These are phyloP conservation scores for Raphanus raphanistrum DNA, from an alignment of 345 rosid genomes.

Conservation along the genomic window DNA sequence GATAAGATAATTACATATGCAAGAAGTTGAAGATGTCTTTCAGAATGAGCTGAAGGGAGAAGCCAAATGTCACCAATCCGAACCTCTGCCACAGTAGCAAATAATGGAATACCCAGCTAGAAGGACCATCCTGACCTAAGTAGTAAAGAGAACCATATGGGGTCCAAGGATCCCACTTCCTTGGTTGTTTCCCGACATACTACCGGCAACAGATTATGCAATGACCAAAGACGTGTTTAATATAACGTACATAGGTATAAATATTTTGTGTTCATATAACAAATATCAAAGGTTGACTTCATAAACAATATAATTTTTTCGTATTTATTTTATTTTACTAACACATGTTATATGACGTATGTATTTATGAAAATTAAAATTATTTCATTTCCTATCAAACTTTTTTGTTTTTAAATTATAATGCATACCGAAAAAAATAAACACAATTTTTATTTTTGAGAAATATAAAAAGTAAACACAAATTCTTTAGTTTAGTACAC, in stretches of 20 bases:
- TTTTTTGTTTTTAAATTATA: neutral
- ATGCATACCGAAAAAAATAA: neutral
- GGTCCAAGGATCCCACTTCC: too few relatives aligned
- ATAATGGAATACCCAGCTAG: too few relatives aligned
- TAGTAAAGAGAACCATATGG: too few relatives aligned
- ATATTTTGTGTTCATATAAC: neutral
- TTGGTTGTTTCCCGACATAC: conserved; percentile 7
- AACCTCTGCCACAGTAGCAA: too few relatives aligned
- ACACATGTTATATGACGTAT: neutral
- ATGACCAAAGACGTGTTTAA: neutral
- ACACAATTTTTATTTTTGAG: neutral
- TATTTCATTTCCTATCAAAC: neutral
- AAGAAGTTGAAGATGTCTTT: too few relatives aligned
- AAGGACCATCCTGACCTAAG: too few relatives aligned
- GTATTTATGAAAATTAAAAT: neutral
- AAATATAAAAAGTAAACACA: neutral
- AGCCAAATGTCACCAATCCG: too few relatives aligned
- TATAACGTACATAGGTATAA: neutral
- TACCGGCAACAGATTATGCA: neutral
- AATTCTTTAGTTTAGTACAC: neutral
- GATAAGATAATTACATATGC: too few relatives aligned
- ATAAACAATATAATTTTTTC: neutral
- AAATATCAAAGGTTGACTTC: neutral
- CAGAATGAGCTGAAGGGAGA: too few relatives aligned
- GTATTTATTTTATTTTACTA: neutral